These are phyloP conservation scores for Pachysandra terminalis DNA, from an alignment of 164 flowering plant genomes.

Conservation along the genomic window DNA sequence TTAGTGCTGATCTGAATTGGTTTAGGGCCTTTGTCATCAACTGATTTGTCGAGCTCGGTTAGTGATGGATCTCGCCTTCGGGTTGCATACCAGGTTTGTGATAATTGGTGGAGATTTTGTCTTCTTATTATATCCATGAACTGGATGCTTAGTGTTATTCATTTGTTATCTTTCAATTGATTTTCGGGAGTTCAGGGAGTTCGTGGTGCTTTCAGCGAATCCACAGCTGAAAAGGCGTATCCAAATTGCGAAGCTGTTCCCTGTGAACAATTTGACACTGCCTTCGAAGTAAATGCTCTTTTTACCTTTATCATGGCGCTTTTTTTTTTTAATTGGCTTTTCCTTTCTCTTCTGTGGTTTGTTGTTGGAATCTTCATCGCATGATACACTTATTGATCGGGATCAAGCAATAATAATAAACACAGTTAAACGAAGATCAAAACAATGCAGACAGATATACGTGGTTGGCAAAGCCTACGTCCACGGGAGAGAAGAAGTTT, in stretches of 20 bases:
- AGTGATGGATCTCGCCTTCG: constrained; percentile 55
- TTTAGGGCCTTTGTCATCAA: constrained; percentile 46
- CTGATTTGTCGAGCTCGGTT: constrained; percentile 26
- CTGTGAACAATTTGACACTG: constrained; percentile 85
- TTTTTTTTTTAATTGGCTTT: neutral
- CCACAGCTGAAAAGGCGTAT: constrained; percentile 88
- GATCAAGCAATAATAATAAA: no score
- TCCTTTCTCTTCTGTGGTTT: neutral
- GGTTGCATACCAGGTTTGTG: constrained; percentile 75
- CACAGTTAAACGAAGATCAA: no score
- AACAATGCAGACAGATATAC: no score
- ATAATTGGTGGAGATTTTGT: neutral
- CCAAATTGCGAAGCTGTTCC: constrained; percentile 93
- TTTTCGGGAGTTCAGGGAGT: constrained; percentile 51
- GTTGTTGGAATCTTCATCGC: no score
- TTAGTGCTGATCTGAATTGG: neutral
- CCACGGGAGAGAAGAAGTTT: no score
- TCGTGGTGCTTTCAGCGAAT: constrained; percentile 89
- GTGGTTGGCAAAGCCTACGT: no score
- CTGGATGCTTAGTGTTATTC: constrained; percentile 1
- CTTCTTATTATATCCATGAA: neutral
- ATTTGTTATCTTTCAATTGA: neutral
- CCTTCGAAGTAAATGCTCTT: constrained; percentile 55
- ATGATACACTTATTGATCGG: no score
- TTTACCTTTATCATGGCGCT: neutral